A percentile compares a stretch with the other conserved stretches of the same genome.
Evolutionary conservation across 768 basidiomycete species (phyloP).

Genomic region (Epithele typhae): DNA sequence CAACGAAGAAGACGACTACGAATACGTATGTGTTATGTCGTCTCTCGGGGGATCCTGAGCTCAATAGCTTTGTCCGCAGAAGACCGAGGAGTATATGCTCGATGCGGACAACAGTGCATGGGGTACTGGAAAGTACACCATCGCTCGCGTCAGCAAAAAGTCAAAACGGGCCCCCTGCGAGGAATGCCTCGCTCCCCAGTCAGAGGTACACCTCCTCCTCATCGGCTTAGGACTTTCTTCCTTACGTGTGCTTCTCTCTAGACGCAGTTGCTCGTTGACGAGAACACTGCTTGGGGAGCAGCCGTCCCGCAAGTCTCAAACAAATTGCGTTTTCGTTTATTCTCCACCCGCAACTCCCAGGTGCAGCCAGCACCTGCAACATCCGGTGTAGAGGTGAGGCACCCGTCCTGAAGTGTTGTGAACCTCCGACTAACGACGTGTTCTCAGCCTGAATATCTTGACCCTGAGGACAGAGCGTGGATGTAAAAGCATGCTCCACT

Average conservation of each 20-base stretch:
- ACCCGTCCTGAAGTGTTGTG: not conserved
- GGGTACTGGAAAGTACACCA: constrained; percentile 4
- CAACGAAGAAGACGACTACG: not conserved
- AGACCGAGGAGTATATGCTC: constrained; percentile 7
- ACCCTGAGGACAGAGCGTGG: constrained; percentile 19
- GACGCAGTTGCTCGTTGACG: constrained; percentile 28
- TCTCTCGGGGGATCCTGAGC: not conserved
- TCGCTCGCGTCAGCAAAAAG: not conserved
- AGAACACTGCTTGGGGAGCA: constrained; percentile 37
- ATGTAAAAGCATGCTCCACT: constrained; percentile 12
- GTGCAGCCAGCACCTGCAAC: not conserved
- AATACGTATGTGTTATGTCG: not conserved
- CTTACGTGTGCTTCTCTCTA: not conserved
- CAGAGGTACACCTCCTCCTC: too few species aligned
- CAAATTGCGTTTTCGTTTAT: constrained; percentile 4
- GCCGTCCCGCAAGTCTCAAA: not conserved
- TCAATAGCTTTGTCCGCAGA: not conserved
- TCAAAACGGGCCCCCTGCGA: not conserved
- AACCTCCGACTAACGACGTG: not conserved
- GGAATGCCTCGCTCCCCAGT: too few species aligned
- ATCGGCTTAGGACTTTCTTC: too few species aligned
- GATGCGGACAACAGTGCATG: constrained; percentile 16
- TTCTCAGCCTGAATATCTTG: constrained; percentile 15
- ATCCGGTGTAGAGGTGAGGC: constrained; percentile 2
- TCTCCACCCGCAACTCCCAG: not conserved